Evolutionary conservation across 495 filamentous ascomycete species (phyloP).

Genomic region (Neurospora tetrasperma): DNA sequence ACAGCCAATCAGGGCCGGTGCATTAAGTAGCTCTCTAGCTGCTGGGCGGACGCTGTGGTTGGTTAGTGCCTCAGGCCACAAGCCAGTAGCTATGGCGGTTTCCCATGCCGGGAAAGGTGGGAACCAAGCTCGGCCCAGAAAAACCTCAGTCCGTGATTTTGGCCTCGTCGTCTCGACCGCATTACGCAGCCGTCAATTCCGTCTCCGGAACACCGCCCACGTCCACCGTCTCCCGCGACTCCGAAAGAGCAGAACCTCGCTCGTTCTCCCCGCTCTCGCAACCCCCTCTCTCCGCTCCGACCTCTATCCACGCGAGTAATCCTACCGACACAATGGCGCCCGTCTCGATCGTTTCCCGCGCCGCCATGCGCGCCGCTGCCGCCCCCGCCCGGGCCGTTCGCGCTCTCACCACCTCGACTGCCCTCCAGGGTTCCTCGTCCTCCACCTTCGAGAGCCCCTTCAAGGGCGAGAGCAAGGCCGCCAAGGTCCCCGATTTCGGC

Average conservation of each 20-base stretch:
- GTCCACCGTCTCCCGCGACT: neutral
- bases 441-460: conserved; percentile 44
- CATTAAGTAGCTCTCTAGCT: conserved; percentile 6
- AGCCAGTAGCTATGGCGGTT: conserved; percentile 6
- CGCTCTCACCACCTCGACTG: conserved; percentile 36
- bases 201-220: neutral
- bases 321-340: conserved; percentile 31
- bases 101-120: conserved; percentile 19
- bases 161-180: conserved; percentile 5
- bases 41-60: neutral
- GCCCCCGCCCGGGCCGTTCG: conserved; percentile 27
- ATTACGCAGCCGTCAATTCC: conserved; percentile 1
- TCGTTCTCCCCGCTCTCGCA: neutral
- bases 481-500: conserved; percentile 77
- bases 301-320: neutral
- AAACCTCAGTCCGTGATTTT: conserved; percentile 36
- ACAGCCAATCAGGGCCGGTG: conserved; percentile 18
- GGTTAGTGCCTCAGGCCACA: conserved; percentile 23
- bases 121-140: conserved; percentile 33
- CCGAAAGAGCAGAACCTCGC: neutral
- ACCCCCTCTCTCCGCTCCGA: neutral
- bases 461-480: conserved; percentile 46
- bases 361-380: conserved; percentile 32
- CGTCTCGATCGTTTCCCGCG: conserved; percentile 37
- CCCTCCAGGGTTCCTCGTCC: conserved; percentile 23